Conservation (phyloP, 768 basidiomycete species). For the Boletus sp. region DNA sequence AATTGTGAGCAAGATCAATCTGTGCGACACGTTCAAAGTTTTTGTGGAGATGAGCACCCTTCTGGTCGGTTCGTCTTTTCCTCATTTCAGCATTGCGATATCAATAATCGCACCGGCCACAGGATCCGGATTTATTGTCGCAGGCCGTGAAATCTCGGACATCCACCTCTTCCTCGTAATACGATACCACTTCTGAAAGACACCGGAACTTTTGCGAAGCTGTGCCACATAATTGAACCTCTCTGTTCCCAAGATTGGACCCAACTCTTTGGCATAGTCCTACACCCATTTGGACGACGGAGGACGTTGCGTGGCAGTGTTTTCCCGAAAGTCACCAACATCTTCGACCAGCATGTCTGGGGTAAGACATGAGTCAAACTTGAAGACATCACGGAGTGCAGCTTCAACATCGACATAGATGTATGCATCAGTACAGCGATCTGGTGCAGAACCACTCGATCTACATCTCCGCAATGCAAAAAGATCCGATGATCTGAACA, state of each 20-base stretch:
- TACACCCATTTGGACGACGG: conserved; percentile 1
- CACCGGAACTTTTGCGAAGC: neutral
- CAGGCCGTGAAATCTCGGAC: conserved; percentile 6
- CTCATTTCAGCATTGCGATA: neutral
- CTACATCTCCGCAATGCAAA: too few relatives aligned
- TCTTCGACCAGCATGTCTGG: too few relatives aligned
- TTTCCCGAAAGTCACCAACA: too few relatives aligned
- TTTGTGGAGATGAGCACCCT: neutral
- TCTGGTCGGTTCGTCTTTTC: too few relatives aligned
- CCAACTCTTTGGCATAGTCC: neutral
- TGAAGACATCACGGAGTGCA: too few relatives aligned
- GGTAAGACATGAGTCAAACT: too few relatives aligned
- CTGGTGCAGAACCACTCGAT: too few relatives aligned
- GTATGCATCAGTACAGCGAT: too few relatives aligned
- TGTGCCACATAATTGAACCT: neutral
- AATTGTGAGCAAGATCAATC: neutral
- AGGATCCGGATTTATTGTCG: neutral
- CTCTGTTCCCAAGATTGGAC: neutral
- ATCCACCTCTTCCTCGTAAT: neutral
- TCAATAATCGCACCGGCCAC: conserved; percentile 1
- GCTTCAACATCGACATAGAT: too few relatives aligned
- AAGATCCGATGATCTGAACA: too few relatives aligned
- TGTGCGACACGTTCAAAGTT: neutral
- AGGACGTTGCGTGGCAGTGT: conserved; percentile 1
- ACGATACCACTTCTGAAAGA: neutral